These are phyloP conservation scores for Xylaria sp. DNA, from an alignment of 2,329 filamentous ascomycete genomes.

Conservation along the genomic window DNA sequence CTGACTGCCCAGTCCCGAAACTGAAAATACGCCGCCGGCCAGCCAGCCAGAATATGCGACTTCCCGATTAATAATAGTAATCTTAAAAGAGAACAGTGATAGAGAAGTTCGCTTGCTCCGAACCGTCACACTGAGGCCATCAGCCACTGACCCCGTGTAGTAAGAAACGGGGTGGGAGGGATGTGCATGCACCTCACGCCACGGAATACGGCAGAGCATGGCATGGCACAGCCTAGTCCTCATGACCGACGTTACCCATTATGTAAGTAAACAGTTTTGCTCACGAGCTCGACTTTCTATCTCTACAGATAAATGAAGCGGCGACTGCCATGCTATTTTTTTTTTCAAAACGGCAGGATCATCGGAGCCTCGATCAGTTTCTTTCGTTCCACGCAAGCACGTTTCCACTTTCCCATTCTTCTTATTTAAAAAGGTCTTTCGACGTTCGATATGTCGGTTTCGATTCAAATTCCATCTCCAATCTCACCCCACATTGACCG, in stretches of 20 bases:
- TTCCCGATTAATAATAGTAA: neutral
- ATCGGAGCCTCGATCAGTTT: neutral
- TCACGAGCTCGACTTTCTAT: neutral
- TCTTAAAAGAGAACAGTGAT: neutral
- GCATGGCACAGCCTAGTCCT: neutral
- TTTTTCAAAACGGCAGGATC: neutral
- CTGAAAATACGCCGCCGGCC: too few relatives aligned
- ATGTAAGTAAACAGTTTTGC: neutral
- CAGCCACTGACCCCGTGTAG: neutral
- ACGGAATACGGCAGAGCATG: neutral
- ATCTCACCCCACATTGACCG: conserved; percentile 11
- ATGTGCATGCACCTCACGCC: neutral
- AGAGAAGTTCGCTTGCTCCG: neutral
- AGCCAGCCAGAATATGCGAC: neutral
- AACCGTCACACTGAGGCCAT: neutral
- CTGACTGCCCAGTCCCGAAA: too few relatives aligned
- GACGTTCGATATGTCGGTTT: conserved; percentile 8
- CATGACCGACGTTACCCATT: neutral
- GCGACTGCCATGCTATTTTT: neutral
- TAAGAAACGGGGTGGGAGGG: neutral
- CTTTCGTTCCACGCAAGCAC: neutral
- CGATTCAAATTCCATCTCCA: conserved; percentile 5
- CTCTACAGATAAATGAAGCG: neutral
- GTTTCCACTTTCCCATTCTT: neutral
- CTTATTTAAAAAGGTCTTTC: too few relatives aligned